phyloP scores from a whole-genome alignment of 208 protist genomes.

The Phytomonas sp. region DNA sequence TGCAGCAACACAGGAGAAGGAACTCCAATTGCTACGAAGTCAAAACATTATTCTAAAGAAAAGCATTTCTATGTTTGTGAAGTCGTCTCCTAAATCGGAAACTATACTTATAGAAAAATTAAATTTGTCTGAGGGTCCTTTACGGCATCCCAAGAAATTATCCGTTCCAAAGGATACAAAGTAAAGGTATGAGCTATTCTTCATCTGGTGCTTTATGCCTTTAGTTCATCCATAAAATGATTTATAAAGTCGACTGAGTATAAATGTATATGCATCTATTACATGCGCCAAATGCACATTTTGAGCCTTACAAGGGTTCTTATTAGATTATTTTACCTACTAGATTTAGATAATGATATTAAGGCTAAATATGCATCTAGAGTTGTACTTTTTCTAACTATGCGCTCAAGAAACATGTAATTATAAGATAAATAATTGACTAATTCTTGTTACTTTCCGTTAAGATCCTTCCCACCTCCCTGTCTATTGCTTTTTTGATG shows the following conservation, averaged over 20 bases:
- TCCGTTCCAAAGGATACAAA: constrained; percentile 12
- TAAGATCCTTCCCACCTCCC: background rate
- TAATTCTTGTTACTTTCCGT: constrained; percentile 2
- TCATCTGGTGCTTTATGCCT: background rate
- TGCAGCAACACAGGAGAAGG: constrained; percentile 51
- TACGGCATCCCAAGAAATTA: constrained; percentile 75
- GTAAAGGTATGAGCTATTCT: constrained; percentile 6
- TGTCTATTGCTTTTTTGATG: background rate
- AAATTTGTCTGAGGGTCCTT: constrained; percentile 67
- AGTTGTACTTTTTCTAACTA: constrained; percentile 12
- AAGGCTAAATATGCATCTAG: background rate
- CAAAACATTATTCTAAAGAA: constrained; percentile 70
- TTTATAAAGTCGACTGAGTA: background rate
- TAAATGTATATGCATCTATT: background rate
- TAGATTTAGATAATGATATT: constrained; percentile 2
- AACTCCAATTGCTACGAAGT: constrained; percentile 60
- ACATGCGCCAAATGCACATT: background rate
- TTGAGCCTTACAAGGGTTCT: background rate
- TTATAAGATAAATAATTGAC: constrained; percentile 3
- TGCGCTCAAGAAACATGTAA: background rate
- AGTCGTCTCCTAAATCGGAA: constrained; percentile 41
- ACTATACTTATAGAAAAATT: constrained; percentile 60
- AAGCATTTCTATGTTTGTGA: constrained; percentile 62
- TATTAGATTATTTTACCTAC: background rate
- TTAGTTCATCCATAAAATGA: background rate